These are phyloP conservation scores for Phytophthora chlamydospora DNA, from an alignment of 352 stramenopile genomes.

Conservation along the genomic window DNA sequence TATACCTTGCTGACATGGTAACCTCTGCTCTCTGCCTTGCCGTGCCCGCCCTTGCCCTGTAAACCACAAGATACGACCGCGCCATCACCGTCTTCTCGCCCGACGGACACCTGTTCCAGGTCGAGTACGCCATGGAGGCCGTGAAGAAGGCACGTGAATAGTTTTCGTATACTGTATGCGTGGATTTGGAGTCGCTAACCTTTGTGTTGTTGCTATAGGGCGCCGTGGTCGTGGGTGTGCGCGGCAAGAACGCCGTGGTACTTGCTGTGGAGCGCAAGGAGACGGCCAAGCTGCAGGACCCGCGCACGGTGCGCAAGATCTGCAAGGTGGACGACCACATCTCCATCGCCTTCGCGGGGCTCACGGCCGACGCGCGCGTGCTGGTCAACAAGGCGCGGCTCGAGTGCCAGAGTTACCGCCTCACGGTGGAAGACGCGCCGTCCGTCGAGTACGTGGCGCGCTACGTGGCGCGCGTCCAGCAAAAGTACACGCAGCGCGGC, in stretches of 20 bases:
- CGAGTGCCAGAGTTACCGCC: conserved; percentile 98
- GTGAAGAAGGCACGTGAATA: conserved; percentile 91
- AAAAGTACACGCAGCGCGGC: conserved; percentile 98
- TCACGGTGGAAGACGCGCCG: conserved; percentile 95
- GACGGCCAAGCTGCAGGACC: conserved; percentile 95
- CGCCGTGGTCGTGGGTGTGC: conserved; percentile 96
- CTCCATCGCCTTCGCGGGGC: conserved; percentile 97
- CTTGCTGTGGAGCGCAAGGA: conserved; percentile 93
- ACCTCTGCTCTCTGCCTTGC: not conserved
- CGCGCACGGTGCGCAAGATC: conserved; percentile 99
- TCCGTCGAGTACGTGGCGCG: conserved; percentile 98
- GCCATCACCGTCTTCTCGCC: conserved; percentile 99
- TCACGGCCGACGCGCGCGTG: conserved; percentile 98
- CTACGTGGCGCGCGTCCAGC: conserved; percentile 97
- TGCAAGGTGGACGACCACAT: conserved; percentile 98
- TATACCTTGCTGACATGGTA: conserved; percentile 2
- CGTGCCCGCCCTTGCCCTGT: not conserved
- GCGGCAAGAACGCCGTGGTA: conserved; percentile 96
- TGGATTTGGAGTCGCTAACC: not conserved
- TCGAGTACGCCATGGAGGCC: conserved; percentile 99
- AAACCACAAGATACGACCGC: conserved; percentile 94
- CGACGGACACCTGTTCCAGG: conserved; percentile 99
- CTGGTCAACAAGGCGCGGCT: conserved; percentile 96
- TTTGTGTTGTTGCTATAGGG: conserved; percentile 56
- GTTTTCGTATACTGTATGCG: conserved; percentile 5